These are phyloP conservation scores for Cornus kousa DNA, from an alignment of 148 eudicot species.

Conservation along the genomic window DNA sequence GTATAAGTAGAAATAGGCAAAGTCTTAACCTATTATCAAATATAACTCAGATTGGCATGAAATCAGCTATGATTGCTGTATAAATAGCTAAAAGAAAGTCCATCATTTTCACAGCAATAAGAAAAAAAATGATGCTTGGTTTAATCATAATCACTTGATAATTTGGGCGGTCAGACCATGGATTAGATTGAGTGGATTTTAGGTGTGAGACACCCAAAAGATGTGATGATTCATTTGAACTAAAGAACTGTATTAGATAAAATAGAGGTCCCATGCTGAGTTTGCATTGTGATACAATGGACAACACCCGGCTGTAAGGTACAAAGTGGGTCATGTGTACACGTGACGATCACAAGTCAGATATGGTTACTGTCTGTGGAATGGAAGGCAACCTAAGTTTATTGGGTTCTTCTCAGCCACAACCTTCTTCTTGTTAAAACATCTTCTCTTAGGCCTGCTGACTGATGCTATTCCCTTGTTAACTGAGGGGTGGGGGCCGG, in stretches of 20 bases:
- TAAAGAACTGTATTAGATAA: neutral
- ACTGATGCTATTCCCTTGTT: no score
- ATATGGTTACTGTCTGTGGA: neutral
- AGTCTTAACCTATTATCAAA: no score
- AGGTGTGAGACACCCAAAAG: neutral
- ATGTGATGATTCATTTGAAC: no score
- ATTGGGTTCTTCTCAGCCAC: neutral
- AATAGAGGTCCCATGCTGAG: constrained; percentile 15
- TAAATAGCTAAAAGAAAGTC: neutral
- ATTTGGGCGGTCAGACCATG: neutral
- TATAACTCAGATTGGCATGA: no score
- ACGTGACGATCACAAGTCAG: neutral
- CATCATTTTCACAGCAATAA: neutral
- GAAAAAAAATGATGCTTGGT: neutral
- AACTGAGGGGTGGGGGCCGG: no score
- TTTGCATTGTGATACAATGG: neutral
- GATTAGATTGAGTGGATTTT: neutral
- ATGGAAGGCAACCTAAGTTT: constrained; percentile 2
- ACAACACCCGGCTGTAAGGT: neutral
- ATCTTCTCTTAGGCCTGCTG: neutral
- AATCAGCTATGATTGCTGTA: no score
- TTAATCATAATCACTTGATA: no score
- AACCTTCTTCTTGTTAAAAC: neutral
- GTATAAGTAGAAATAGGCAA: no score
- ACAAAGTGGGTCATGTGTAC: neutral